Base-by-base conservation (phyloP, 371 early-diverging fungal species). In the Mucor mucedo region DNA sequence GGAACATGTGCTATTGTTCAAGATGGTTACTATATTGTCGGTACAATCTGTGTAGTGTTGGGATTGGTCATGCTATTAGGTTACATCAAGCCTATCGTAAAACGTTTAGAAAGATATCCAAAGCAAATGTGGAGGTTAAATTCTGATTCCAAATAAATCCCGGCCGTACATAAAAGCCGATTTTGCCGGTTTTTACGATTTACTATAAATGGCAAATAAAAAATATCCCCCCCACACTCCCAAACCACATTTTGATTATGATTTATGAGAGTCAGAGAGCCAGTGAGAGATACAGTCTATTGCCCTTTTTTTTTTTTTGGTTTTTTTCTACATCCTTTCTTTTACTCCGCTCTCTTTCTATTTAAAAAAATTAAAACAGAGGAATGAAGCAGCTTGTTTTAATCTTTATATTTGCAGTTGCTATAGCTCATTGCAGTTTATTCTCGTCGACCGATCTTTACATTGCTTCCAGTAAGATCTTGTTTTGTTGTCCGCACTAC, bases 11-110 rank as follows among this genome's bases (percentile, higher is more conserved):
- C 73, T 13, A 68, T 87, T 7, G 60, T 73, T 13, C 82, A 77
- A 62, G 97, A 97, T 73, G 98, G 98, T 5, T 98, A 95, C 72
- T 96, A 92, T 66, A 75, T 83, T 65, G 94, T 92, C 13, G 89
- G 91, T 27, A 78, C 85, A 2, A 61, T 83, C 8, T 93, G 92
- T 63, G 84, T 93, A 0, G 14, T 88, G 10, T 14, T 91, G 30
- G 92, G 93, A 6, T 50, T 90, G 5, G 32, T 78, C 2, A 61
- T 89, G 48, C 79, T 93, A 28, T 28, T 87, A 16, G 47, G 76
- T 3, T 90, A 88, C 55, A 87, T 95, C 27, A 79, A 82, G 33
- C 95, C 94, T 0, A 78, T 83, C 2, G 85, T 93, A 39, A 73
- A 70, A 14, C 71, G 83, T 40, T 77, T 97, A 33, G 94, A 97